These are phyloP conservation scores for Termitomyces sp. DNA, from an alignment of 768 basidiomycete genomes.

Conservation along the genomic window DNA sequence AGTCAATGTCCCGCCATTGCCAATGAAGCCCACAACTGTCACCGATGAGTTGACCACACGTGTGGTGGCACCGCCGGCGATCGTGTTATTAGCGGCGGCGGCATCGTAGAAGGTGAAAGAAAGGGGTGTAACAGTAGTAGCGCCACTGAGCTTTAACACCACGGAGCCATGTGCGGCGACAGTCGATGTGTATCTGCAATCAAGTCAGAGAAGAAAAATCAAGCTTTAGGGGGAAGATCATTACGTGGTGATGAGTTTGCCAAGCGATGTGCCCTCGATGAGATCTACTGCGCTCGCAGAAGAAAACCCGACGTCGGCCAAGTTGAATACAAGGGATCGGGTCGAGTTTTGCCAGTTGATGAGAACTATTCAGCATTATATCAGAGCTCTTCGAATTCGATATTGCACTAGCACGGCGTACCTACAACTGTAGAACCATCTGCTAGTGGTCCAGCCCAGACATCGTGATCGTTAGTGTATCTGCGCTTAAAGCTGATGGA, in stretches of 20 bases:
- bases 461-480: slow-evolving; percentile 48
- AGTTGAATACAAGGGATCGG: slow-evolving; percentile 38
- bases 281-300: slow-evolving; percentile 41
- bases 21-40: slow-evolving; percentile 40
- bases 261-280: slow-evolving; percentile 37
- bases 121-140: slow-evolving; percentile 24
- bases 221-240: slow-evolving; percentile 10
- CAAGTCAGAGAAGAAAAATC: slow-evolving; percentile 1
- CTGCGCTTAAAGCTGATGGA: slow-evolving; percentile 45
- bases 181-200: slow-evolving; percentile 33
- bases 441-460: slow-evolving; percentile 47
- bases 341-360: slow-evolving; percentile 43
- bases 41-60: slow-evolving; percentile 35
- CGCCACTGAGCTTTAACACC: slow-evolving; percentile 36
- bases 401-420: slow-evolving; percentile 18
- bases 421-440: slow-evolving; percentile 48
- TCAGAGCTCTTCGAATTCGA: background rate
- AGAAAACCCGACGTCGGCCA: slow-evolving; percentile 41
- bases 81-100: slow-evolving; percentile 30
- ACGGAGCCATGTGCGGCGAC: slow-evolving; percentile 34
- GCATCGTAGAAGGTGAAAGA: slow-evolving; percentile 36
- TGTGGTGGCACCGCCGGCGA: slow-evolving; percentile 36
- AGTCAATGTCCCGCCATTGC: slow-evolving; percentile 43
- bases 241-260: slow-evolving; percentile 35
- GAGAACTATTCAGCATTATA: slow-evolving; percentile 29